A percentile compares a stretch with the other conserved stretches of the same genome.
phyloP scores from a whole-genome alignment of 805 yeast genomes.

The Blastobotrys chiropterorum region DNA sequence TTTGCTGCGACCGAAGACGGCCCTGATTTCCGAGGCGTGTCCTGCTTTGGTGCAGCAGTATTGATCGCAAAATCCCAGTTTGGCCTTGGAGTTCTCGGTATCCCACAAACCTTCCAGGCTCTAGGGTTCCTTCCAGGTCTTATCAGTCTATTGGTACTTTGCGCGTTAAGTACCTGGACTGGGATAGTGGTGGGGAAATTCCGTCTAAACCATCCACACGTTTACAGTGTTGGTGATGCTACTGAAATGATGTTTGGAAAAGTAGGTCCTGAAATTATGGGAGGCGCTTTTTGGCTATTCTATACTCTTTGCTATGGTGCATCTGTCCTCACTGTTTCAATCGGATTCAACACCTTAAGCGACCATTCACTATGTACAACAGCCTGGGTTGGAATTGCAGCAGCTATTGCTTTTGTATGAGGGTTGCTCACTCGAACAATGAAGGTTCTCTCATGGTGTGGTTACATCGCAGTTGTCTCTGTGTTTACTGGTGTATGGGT shows the following conservation, averaged over 20 bases:
- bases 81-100: slow-evolving; percentile 7
- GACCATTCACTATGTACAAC: slow-evolving; percentile 3
- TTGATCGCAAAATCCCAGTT: slow-evolving; percentile 7
- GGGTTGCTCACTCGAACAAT: slow-evolving; percentile 1
- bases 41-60: slow-evolving; percentile 7
- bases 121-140: slow-evolving; percentile 8
- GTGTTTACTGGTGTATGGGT: slow-evolving; percentile 3
- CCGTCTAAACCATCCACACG: slow-evolving; percentile 4
- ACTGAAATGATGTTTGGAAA: slow-evolving; percentile 3
- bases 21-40: slow-evolving; percentile 9
- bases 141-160: slow-evolving; percentile 2
- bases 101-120: slow-evolving; percentile 8
- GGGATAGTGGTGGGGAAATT: slow-evolving; percentile 5
- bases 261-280: slow-evolving; percentile 6
- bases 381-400: slow-evolving; percentile 5
- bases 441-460: slow-evolving; percentile 6
- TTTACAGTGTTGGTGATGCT: slow-evolving; percentile 8
- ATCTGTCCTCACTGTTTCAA: slow-evolving; percentile 1
- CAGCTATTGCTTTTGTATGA: not conserved
- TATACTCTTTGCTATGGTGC: slow-evolving; percentile 6
- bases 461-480: slow-evolving; percentile 5
- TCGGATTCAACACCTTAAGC: slow-evolving; percentile 5
- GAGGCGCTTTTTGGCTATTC: not conserved
- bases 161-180: slow-evolving; percentile 5
- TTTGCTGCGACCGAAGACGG: slow-evolving; percentile 2